A percentile compares a stretch with the other conserved stretches of the same genome.
These are phyloP conservation scores for Tanacetum coccineum DNA, from an alignment of 129 eudicot genomes.

Conservation along the genomic window DNA sequence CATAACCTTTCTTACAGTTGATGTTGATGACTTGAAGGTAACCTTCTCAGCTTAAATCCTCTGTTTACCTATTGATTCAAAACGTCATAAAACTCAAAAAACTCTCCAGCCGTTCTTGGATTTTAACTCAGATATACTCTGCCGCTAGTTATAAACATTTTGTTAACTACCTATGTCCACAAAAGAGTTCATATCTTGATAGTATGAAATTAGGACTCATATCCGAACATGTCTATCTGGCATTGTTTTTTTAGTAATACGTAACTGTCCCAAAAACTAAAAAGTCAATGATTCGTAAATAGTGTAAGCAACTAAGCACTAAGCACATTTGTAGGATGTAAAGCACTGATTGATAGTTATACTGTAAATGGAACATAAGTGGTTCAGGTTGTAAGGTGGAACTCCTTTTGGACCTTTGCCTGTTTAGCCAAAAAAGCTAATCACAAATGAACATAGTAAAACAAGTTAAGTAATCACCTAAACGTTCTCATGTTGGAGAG, in stretches of 20 bases:
- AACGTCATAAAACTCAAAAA: background rate
- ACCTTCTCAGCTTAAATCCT: background rate
- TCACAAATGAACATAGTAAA: background rate
- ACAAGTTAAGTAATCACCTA: background rate
- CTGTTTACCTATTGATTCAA: background rate
- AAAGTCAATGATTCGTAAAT: background rate
- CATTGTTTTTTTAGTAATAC: too few relatives aligned
- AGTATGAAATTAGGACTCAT: background rate
- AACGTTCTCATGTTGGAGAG: background rate
- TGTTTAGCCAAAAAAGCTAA: background rate
- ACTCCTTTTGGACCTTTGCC: background rate
- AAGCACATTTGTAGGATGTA: background rate
- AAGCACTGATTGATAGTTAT: background rate
- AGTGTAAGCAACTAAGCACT: constrained; percentile 7
- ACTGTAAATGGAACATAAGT: background rate
- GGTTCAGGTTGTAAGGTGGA: background rate
- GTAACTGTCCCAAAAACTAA: too few relatives aligned
- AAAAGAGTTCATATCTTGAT: background rate
- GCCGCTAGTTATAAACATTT: background rate
- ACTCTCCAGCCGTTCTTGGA: background rate
- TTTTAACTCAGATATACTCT: background rate
- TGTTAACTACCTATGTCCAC: background rate
- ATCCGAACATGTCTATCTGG: too few relatives aligned
- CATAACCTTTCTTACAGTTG: constrained; percentile 53
- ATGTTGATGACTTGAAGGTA: constrained; percentile 81